Conservation (phyloP, 768 basidiomycete species). For the Pulveroboletus sp. region DNA sequence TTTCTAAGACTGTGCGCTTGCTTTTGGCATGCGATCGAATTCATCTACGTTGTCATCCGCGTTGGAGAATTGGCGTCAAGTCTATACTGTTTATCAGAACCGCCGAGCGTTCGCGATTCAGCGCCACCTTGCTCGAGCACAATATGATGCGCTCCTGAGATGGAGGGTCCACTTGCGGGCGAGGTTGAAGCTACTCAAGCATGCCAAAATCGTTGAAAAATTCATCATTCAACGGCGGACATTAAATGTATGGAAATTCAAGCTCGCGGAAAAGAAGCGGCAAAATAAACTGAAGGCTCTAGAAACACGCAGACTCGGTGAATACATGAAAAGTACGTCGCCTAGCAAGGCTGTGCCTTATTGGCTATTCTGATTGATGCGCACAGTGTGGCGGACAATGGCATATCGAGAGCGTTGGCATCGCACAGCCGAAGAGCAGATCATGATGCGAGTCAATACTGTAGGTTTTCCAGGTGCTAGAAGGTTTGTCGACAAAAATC, state of each 20-base stretch:
- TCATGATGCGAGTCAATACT: constrained; percentile 38
- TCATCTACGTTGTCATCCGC: constrained; percentile 37
- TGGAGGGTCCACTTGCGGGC: constrained; percentile 59
- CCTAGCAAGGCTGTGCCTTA: constrained; percentile 12
- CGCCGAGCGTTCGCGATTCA: constrained; percentile 47
- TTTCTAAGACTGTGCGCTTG: constrained; percentile 50
- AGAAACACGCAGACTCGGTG: constrained; percentile 34
- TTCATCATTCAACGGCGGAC: constrained; percentile 47
- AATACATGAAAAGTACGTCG: constrained; percentile 32
- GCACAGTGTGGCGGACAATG: constrained; percentile 47
- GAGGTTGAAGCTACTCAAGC: constrained; percentile 47
- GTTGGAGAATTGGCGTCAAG: constrained; percentile 47
- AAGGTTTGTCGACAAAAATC: neutral
- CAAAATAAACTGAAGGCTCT: constrained; percentile 45
- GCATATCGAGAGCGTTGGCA: constrained; percentile 38
- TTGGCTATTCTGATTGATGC: constrained; percentile 5
- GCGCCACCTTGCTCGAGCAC: constrained; percentile 26
- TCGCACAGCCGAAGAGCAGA: constrained; percentile 42
- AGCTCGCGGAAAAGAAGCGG: constrained; percentile 42
- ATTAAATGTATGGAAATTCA: constrained; percentile 49
- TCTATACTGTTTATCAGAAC: constrained; percentile 44
- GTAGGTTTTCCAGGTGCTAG: constrained; percentile 28
- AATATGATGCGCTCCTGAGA: constrained; percentile 45
- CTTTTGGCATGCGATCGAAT: constrained; percentile 45
- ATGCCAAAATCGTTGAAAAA: constrained; percentile 53